Evolutionary conservation across 23 red algal genomes (phyloP).

Genomic region (Agarophyton chilense): DNA sequence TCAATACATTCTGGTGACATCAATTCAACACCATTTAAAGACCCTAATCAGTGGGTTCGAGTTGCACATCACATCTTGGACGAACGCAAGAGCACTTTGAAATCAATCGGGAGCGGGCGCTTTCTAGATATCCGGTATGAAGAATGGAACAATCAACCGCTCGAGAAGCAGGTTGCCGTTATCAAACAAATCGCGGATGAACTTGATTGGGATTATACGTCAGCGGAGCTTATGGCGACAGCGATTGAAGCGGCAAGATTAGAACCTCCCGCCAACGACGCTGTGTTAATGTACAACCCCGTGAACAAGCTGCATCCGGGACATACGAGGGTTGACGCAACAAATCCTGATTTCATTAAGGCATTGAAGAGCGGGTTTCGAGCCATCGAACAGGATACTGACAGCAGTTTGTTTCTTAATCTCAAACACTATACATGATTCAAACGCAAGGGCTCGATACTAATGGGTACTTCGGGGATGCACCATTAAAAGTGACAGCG

Average conservation of each 20-base stretch:
- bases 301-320: constrained; percentile 59
- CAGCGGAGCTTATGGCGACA: constrained; percentile 25
- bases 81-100: constrained; percentile 28
- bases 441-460: background rate
- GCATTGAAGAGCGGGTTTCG: constrained; percentile 22
- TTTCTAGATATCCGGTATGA: constrained; percentile 57
- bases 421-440: constrained; percentile 20
- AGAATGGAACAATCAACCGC: constrained; percentile 11
- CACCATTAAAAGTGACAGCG: background rate
- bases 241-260: constrained; percentile 51
- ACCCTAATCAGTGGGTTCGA: constrained; percentile 49
- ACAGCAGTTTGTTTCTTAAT: constrained; percentile 21
- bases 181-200: constrained; percentile 24
- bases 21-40: constrained; percentile 14
- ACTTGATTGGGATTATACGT: constrained; percentile 24
- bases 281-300: constrained; percentile 47
- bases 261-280: constrained; percentile 17
- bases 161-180: constrained; percentile 26
- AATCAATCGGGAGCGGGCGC: constrained; percentile 41
- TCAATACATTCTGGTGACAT: constrained; percentile 48
- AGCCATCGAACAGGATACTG: constrained; percentile 31
- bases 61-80: constrained; percentile 47
- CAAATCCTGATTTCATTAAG: constrained; percentile 4
- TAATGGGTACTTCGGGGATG: background rate
- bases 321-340: constrained; percentile 43